Evolutionary conservation across 78 protist genomes (phyloP), one percentile per base, ranked within the genome.

Genomic region (Dictyostelium capitatum): DNA sequence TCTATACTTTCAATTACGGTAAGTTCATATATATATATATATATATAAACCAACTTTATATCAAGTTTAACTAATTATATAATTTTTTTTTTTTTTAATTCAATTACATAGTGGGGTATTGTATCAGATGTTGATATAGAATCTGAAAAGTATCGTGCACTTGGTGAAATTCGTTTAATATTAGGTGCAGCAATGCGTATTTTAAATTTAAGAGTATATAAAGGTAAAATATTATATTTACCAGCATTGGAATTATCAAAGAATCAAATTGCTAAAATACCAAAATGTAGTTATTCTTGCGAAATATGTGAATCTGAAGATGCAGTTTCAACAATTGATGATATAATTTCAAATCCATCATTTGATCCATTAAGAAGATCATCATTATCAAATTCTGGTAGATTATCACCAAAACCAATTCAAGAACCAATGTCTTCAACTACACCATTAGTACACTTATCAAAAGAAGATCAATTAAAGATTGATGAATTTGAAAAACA

Each of bases 121-220:
- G 74, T 92, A 1, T 62, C 80, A 0, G 96, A 92, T 73, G 91
- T 92, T 12, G 96, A 92, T 43, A 92, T 92, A 0, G 96, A 92
- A 37, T 80, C 90, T 1, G 96, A 92, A 50, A 23, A 69, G 30
- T 92, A 73, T 47, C 91, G 96, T 56, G 70, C 72, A 4, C 64
- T 89, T 0, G 96, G 96, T 46, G 70, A 90, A 1, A 37, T 89
- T 25, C 72, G 96, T 47, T 30, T 92, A 7, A 51, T 54, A 2
- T 14, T 83, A 17, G 82, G 89, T 43, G 91, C 89, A 1, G 72
- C 81, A 0, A 41, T 80, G 3, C 73, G 96, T 57, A 74, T 92
- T 46, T 25, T 82, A 28, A 78, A 51, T n/a, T 43, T 92, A 7
- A 73, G 96, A 20, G 19, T 77, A 28, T 92, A 92, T 50, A 64